Evolutionary conservation across 2,329 filamentous ascomycete genomes (phyloP).

Genomic region (Sarocladium strictum): DNA sequence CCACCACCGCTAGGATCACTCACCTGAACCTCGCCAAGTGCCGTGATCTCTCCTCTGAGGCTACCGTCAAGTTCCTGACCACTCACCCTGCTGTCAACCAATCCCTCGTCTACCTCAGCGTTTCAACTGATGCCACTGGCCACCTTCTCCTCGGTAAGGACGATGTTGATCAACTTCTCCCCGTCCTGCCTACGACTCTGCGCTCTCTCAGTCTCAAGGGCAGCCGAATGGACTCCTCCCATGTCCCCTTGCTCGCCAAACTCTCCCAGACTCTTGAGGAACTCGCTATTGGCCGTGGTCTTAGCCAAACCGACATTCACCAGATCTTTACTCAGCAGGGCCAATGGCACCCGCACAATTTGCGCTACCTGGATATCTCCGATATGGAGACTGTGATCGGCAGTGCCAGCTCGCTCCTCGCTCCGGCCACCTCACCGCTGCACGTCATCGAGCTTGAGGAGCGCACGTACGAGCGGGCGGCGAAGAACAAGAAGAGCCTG

Average conservation of each 20-base stretch:
- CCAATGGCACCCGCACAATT: slow-evolving; percentile 42
- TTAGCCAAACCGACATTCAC: slow-evolving; percentile 61
- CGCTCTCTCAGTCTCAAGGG: slow-evolving; percentile 72
- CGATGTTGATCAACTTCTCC: slow-evolving; percentile 60
- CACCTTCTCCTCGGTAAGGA: slow-evolving; percentile 64
- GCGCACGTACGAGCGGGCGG: slow-evolving; percentile 58
- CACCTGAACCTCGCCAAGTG: slow-evolving; percentile 77
- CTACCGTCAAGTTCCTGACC: slow-evolving; percentile 64
- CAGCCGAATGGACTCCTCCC: slow-evolving; percentile 59
- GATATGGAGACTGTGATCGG: slow-evolving; percentile 53
- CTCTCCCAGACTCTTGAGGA: slow-evolving; percentile 69
- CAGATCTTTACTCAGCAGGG: slow-evolving; percentile 49
- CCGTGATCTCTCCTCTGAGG: slow-evolving; percentile 58
- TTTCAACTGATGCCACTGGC: slow-evolving; percentile 65
- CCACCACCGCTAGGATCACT: slow-evolving; percentile 63
- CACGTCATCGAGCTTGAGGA: slow-evolving; percentile 72
- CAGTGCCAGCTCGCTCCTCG: slow-evolving; percentile 54
- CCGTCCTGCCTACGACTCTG: slow-evolving; percentile 58
- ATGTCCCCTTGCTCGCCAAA: slow-evolving; percentile 57
- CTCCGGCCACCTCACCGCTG: slow-evolving; percentile 56
- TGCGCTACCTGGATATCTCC: slow-evolving; percentile 73
- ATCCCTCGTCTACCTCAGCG: slow-evolving; percentile 63
- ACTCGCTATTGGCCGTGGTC: slow-evolving; percentile 63
- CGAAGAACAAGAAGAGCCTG: slow-evolving; percentile 56
- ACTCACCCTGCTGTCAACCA: slow-evolving; percentile 63